Conservation (phyloP, 176 grass and related monocot species). For the Chrysopogon serrulatus region DNA sequence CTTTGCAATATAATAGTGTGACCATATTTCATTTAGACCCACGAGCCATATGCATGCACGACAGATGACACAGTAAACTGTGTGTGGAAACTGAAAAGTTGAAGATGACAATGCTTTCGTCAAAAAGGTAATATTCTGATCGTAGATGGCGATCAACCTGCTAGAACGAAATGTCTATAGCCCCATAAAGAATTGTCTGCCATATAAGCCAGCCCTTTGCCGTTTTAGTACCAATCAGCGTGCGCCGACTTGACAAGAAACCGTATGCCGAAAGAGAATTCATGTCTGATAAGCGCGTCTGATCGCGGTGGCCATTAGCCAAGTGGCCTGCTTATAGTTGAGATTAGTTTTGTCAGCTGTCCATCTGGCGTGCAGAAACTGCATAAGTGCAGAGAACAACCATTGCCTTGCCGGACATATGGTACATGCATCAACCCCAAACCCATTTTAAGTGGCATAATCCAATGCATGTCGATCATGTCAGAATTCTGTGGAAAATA, state of each 20-base stretch:
- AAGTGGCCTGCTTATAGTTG: conserved; percentile 10
- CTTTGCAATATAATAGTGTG: neutral
- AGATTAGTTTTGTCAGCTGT: conserved; percentile 5
- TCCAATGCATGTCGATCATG: neutral
- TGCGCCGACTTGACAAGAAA: conserved; percentile 21
- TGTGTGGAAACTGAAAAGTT: neutral
- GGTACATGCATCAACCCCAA: neutral
- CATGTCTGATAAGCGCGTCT: conserved; percentile 5
- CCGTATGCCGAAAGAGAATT: neutral
- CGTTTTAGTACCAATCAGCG: neutral
- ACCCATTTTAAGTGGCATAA: neutral
- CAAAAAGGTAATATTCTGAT: neutral
- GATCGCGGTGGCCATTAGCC: conserved; percentile 36
- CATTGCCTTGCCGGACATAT: neutral
- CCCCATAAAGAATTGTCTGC: conserved; percentile 24
- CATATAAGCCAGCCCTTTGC: neutral
- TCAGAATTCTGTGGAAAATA: neutral
- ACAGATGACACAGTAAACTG: neutral
- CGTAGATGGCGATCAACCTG: neutral
- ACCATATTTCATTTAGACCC: neutral
- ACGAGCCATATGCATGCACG: neutral
- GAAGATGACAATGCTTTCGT: neutral
- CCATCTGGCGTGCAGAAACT: neutral
- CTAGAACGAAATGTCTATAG: neutral
- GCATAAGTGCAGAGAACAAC: neutral